These are phyloP conservation scores for Cyberlindnera bimundalis DNA, from an alignment of 805 yeast species.

Conservation along the genomic window DNA sequence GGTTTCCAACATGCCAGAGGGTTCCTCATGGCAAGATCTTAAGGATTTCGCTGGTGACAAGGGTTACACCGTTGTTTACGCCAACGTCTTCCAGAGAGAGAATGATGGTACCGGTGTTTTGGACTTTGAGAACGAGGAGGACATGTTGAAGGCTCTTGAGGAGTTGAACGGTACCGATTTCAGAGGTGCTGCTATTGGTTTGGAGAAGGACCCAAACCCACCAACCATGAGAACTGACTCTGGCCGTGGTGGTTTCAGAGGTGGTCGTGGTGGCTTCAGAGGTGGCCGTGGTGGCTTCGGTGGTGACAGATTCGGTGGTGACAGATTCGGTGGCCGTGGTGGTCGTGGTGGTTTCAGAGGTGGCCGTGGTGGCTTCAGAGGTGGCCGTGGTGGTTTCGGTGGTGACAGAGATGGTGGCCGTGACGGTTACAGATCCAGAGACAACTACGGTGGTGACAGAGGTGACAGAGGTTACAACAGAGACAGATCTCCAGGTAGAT, in stretches of 20 bases:
- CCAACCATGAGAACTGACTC: conserved; percentile 48
- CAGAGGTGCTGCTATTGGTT: conserved; percentile 65
- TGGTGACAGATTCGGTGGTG: too few relatives aligned
- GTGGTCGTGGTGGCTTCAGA: conserved; percentile 35
- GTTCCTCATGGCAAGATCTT: conserved; percentile 82
- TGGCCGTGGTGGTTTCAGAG: conserved; percentile 38
- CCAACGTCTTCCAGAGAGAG: conserved; percentile 43
- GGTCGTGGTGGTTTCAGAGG: conserved; percentile 37
- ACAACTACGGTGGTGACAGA: conserved; percentile 36
- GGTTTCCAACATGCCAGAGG: conserved; percentile 67
- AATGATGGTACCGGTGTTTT: conserved; percentile 45
- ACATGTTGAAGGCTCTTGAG: conserved; percentile 69
- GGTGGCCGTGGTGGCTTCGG: conserved; percentile 39
- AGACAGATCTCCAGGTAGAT: conserved; percentile 78
- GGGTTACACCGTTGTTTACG: conserved; percentile 60
- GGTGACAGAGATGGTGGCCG: conserved; percentile 53
- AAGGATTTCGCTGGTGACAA: conserved; percentile 87
- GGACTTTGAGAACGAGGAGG: conserved; percentile 59
- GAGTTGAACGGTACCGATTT: conserved; percentile 68
- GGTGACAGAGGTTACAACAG: conserved; percentile 46
- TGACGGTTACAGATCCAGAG: conserved; percentile 38
- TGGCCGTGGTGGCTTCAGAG: conserved; percentile 38
- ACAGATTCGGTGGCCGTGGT: conserved; percentile 1
- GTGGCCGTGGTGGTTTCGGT: conserved; percentile 31
- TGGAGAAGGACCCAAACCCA: conserved; percentile 70